Conservation (phyloP, 2,329 filamentous ascomycete species). For the Paraphoma chrysanthemicola region DNA sequence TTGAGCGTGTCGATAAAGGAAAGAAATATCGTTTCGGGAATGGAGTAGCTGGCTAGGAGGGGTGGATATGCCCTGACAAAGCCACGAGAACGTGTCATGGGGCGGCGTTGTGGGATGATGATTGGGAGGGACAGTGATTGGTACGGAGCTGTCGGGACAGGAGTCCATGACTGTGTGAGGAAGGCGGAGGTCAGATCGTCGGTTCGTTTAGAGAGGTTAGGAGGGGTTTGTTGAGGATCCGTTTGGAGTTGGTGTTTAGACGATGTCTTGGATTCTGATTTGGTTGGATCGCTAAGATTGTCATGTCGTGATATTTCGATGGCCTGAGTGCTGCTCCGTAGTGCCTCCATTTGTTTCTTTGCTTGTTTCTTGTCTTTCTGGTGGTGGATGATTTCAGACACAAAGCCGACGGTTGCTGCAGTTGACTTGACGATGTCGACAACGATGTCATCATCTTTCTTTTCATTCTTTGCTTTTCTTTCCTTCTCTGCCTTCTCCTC, state of each 20-base stretch:
- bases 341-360: not conserved
- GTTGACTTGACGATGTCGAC: not conserved
- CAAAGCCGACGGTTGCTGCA: conserved; percentile 6
- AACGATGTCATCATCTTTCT: no score
- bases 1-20: conserved; percentile 58
- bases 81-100: conserved; percentile 55
- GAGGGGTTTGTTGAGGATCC: no score
- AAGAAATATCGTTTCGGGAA: conserved; percentile 57
- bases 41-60: conserved; percentile 51
- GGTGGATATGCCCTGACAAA: conserved; percentile 63
- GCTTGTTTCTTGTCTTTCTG: conserved; percentile 8
- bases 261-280: conserved; percentile 3
- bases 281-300: conserved; percentile 4
- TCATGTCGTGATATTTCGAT: conserved; percentile 3
- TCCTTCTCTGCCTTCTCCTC: no score
- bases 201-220: no score
- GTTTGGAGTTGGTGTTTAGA: no score
- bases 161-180: conserved; percentile 2
- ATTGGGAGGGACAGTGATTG: conserved; percentile 46
- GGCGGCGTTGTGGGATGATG: conserved; percentile 61
- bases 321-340: not conserved
- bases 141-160: not conserved
- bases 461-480: no score
- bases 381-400: conserved; percentile 1
- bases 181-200: not conserved